Percentiles rank a stretch among this genome's conserved stretches.
Evolutionary conservation across 2,329 filamentous ascomycete species (phyloP).

Genomic region (Geoglossum cookeanum): DNA sequence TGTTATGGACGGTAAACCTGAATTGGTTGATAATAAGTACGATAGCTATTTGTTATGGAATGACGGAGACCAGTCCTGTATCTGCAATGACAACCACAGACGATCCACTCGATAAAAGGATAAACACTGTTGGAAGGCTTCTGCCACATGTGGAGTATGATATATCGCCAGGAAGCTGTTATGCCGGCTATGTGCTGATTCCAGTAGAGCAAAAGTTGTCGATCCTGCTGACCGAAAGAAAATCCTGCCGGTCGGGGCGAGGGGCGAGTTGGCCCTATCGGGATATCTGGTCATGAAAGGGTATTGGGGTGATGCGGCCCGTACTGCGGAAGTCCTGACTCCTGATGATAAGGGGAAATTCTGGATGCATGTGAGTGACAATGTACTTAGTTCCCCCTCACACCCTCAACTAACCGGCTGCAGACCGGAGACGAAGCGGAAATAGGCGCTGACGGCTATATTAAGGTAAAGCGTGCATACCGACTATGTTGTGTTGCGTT

Average conservation of each 20-base stretch:
- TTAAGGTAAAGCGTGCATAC: neutral
- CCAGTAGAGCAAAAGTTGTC: conserved; percentile 50
- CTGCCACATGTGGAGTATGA: conserved; percentile 53
- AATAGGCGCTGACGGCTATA: conserved; percentile 68
- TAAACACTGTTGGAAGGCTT: conserved; percentile 56
- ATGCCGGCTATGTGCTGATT: neutral
- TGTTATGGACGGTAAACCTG: too few species aligned
- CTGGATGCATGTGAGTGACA: conserved; percentile 51
- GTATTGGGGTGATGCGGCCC: conserved; percentile 59
- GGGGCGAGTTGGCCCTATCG: conserved; percentile 63
- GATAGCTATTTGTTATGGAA: conserved; percentile 70
- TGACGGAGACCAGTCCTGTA: conserved; percentile 69
- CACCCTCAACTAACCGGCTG: neutral
- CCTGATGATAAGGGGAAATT: conserved; percentile 34
- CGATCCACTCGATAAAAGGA: conserved; percentile 55
- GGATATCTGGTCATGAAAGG: conserved; percentile 85
- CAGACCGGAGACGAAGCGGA: conserved; percentile 74
- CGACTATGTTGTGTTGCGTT: conserved; percentile 22
- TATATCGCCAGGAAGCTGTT: neutral
- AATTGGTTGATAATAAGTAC: neutral
- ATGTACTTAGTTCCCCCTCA: neutral
- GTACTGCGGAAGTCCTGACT: conserved; percentile 50
- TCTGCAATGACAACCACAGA: conserved; percentile 61
- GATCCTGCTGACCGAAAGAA: conserved; percentile 38
- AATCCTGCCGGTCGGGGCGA: conserved; percentile 42